Evolutionary conservation across 345 rosid species (phyloP).

Genomic region (Fremontodendron californicum): DNA sequence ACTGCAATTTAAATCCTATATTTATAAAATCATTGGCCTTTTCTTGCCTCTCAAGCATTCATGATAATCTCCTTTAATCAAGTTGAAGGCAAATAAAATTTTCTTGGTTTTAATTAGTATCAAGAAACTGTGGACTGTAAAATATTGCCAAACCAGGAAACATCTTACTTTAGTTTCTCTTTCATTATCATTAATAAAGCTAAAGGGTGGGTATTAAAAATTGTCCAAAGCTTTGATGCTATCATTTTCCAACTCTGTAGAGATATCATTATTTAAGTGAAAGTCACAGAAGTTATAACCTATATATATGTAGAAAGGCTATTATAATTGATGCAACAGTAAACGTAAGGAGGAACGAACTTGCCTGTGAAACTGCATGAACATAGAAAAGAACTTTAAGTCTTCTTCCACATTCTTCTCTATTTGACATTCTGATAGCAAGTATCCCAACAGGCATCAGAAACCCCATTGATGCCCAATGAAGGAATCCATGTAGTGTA

Average conservation of each 20-base stretch:
- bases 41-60: conserved; percentile 30
- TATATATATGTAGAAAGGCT: neutral
- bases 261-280: conserved; percentile 8
- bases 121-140: conserved; percentile 18
- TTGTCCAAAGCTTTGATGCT: conserved; percentile 11
- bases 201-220: conserved; percentile 9
- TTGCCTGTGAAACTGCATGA: conserved; percentile 73
- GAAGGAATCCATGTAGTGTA: conserved; percentile 67
- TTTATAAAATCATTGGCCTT: conserved; percentile 21
- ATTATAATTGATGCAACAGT: neutral
- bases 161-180: conserved; percentile 2
- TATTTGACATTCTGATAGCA: conserved; percentile 60
- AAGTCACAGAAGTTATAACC: conserved; percentile 15
- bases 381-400: conserved; percentile 51
- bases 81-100: conserved; percentile 4
- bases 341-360: conserved; percentile 9
- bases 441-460: conserved; percentile 79
- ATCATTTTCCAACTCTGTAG: conserved; percentile 2
- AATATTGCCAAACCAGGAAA: conserved; percentile 10
- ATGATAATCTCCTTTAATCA: conserved; percentile 15
- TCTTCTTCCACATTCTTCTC: conserved; percentile 48
- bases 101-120: neutral
- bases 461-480: conserved; percentile 87
- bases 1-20: no score
- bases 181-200: conserved; percentile 20